A percentile compares a stretch with the other conserved stretches of the same genome.
Conservation (phyloP, 1,139 yeast genomes). For the Geotrichum cucujoidarum region DNA sequence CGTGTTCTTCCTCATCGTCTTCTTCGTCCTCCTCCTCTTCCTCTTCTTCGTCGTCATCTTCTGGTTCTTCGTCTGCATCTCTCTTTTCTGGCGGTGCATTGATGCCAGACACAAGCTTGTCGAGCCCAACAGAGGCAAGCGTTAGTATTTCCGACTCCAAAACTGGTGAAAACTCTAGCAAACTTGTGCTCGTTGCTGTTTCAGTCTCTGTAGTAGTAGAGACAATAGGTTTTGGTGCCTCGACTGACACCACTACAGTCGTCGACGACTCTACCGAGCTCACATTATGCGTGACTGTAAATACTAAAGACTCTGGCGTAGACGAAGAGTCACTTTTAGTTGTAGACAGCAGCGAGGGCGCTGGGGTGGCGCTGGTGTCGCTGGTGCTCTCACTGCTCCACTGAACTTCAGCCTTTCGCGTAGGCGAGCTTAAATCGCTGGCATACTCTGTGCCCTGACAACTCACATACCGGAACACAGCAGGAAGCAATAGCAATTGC, state of each 20-base stretch:
- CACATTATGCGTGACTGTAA: background rate
- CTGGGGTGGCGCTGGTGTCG: background rate
- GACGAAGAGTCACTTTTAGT: background rate
- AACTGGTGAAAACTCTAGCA: too few relatives aligned
- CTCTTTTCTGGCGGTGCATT: too few relatives aligned
- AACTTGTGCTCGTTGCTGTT: too few relatives aligned
- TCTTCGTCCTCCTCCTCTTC: slow-evolving; percentile 4
- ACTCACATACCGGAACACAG: background rate
- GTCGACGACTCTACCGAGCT: background rate
- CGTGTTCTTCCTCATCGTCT: slow-evolving; percentile 4
- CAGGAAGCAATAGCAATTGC: background rate
- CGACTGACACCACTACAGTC: too few relatives aligned
- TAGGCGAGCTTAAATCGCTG: background rate
- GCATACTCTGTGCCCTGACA: background rate
- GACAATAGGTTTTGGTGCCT: too few relatives aligned
- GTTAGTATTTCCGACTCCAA: too few relatives aligned
- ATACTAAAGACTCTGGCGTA: background rate
- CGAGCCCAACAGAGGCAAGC: too few relatives aligned
- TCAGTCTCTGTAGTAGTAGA: too few relatives aligned
- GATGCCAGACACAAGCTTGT: too few relatives aligned
- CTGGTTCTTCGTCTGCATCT: too few relatives aligned
- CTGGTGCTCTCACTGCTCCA: background rate
- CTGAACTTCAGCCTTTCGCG: background rate
- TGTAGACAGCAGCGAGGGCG: background rate
- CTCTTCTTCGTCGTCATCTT: background rate